phyloP scores from a whole-genome alignment of 2,329 filamentous ascomycete genomes.

The Periglandula ipomoeae region DNA sequence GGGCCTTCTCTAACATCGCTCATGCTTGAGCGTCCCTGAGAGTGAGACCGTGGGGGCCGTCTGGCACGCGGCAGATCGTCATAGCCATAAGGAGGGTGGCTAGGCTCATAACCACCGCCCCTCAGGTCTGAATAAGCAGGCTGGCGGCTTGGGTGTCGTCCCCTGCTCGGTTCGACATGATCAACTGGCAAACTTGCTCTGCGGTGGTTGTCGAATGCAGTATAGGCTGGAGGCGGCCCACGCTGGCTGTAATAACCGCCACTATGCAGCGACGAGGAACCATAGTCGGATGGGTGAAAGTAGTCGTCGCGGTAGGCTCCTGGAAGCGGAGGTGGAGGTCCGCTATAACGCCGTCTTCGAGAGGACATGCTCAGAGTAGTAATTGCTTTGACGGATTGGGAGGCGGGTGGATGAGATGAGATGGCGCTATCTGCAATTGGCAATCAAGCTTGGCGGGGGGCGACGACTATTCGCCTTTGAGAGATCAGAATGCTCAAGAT shows the following conservation, averaged over 20 bases:
- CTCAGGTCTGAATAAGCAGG: neutral
- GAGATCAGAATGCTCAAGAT: neutral
- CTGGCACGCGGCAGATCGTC: neutral
- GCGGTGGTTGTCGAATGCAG: neutral
- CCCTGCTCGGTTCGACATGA: neutral
- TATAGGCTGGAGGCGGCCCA: neutral
- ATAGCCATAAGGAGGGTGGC: neutral
- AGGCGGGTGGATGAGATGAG: neutral
- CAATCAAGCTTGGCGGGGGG: neutral
- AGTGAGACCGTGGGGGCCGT: neutral
- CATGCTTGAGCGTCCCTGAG: neutral
- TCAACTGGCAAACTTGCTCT: neutral
- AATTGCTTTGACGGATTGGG: neutral
- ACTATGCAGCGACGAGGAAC: neutral
- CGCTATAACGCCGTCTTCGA: conserved; percentile 4
- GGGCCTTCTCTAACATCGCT: neutral
- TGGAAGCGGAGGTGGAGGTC: conserved; percentile 1
- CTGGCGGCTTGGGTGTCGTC: neutral
- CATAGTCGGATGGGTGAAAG: neutral
- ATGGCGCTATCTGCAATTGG: neutral
- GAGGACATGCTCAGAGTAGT: neutral
- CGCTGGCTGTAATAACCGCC: neutral
- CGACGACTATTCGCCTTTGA: neutral
- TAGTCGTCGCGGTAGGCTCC: neutral
- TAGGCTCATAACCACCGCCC: neutral